Base-by-base conservation (phyloP, 257 asterid genomes). In the Mitragyna speciosa region DNA sequence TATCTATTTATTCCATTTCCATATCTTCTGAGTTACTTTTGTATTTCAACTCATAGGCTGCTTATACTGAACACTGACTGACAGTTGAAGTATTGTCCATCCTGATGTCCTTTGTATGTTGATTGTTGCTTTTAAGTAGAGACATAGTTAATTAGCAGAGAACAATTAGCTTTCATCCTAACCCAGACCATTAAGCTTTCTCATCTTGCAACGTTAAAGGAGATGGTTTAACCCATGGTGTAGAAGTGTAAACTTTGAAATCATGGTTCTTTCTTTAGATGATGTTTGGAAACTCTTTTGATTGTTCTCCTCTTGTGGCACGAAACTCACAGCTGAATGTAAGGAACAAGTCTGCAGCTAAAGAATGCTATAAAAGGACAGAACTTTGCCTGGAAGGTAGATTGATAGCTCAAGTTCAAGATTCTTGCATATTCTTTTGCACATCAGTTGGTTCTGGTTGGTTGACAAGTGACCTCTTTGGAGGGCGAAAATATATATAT, bases 321-420 rank as follows among this genome's bases (percentile, higher is more conserved):
- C 82, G 72, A 77, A 56, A 72, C 79, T 48, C 80, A 63, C 87
- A 95, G 99, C 82, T 95, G 84, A 95, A 95, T 78, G 93, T 87
- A 78, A 92, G 99, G 91, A 95, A 93, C 91, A 95, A 93, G 89
- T 91, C 97, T 83, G 97, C 99, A 58, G 93, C 98, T 82, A 92
- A 89, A 86, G 99, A 95, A 85, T 93, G 99, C 87, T 93, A 91
- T 70, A 79, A 83, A 63, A 88, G 99, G 81, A 95, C 99, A 76
- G 97, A 91, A 84, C 73, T 89, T 84, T 92, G 98, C 89, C 87
- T 95, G 83, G 99, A 93, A 89, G 99, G 99, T 93, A 77, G 70
- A 41, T n/a, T 70, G 75, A 49, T 43, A 30, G 73, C 83, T 79
- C 43, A 78, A 82, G 66, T 79, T 79, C 33, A 19, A 16, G 24